These are phyloP conservation scores for Yamadazyma endophytica DNA, from an alignment of 805 yeast genomes.

Conservation along the genomic window DNA sequence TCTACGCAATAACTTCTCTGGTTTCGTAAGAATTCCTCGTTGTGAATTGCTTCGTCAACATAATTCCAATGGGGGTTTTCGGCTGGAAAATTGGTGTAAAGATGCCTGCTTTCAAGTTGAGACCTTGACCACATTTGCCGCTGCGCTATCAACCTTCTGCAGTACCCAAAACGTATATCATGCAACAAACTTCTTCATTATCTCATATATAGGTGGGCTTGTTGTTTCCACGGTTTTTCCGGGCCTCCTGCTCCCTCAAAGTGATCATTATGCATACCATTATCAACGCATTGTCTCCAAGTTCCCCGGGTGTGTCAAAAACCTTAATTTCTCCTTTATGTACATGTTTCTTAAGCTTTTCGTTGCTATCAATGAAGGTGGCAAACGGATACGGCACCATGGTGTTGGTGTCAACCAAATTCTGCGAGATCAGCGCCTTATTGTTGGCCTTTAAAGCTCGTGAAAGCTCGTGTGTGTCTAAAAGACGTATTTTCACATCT, in stretches of 20 bases:
- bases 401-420: conserved; percentile 4
- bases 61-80: too few relatives aligned
- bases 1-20: too few relatives aligned
- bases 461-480: conserved; percentile 1
- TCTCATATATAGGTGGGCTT: conserved; percentile 18
- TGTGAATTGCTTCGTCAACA: too few relatives aligned
- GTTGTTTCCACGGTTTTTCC: conserved; percentile 30
- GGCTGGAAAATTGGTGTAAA: too few relatives aligned
- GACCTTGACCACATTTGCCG: too few relatives aligned
- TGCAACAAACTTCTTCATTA: too few relatives aligned
- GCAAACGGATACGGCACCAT: conserved; percentile 25
- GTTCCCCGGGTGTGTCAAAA: conserved; percentile 10
- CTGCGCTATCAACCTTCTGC: too few relatives aligned
- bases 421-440: conserved; percentile 1
- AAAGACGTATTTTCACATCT: conserved; percentile 9
- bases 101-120: too few relatives aligned
- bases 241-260: conserved; percentile 28
- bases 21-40: too few relatives aligned
- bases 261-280: conserved; percentile 21
- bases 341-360: conserved; percentile 16
- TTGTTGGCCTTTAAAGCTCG: conserved; percentile 2
- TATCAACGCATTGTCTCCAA: conserved; percentile 17
- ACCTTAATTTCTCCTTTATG: conserved; percentile 20
- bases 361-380: conserved; percentile 19
- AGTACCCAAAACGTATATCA: too few relatives aligned